A percentile compares a stretch with the other conserved stretches of the same genome.
Conservation (phyloP, 2,329 filamentous ascomycete genomes). For the Penicillium sp. region DNA sequence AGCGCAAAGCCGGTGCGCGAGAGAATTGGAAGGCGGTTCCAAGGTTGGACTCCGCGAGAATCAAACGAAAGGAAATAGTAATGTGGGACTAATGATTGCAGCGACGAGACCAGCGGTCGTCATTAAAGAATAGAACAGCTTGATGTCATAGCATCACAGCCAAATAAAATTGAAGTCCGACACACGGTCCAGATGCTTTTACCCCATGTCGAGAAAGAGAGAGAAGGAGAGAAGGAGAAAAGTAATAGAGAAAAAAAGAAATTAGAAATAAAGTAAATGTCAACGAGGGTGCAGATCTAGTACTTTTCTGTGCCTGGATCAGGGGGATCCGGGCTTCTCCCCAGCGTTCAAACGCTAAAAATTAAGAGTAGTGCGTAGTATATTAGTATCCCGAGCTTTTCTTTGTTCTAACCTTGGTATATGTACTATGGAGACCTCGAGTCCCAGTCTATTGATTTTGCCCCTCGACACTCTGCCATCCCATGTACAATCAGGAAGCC, state of each 20-base stretch:
- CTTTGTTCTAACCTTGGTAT: slow-evolving; percentile 2
- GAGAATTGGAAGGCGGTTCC: background rate
- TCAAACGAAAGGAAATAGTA: background rate
- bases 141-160: slow-evolving; percentile 19
- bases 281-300: slow-evolving; percentile 21
- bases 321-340: slow-evolving; percentile 25
- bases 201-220: slow-evolving; percentile 5
- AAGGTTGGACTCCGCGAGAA: background rate
- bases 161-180: slow-evolving; percentile 8
- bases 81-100: slow-evolving; percentile 12
- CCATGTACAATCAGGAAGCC: too few species aligned
- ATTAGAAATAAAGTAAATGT: slow-evolving; percentile 5
- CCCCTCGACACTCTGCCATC: too few species aligned
- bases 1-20: slow-evolving; percentile 3
- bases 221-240: slow-evolving; percentile 3
- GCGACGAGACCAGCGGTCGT: slow-evolving; percentile 17
- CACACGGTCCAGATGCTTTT: slow-evolving; percentile 12
- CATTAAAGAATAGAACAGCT: slow-evolving; percentile 10
- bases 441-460: background rate
- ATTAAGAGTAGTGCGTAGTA: slow-evolving; percentile 14
- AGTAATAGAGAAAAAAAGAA: slow-evolving; percentile 7
- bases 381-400: background rate
- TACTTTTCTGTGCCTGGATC: slow-evolving; percentile 20
- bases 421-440: background rate
- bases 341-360: slow-evolving; percentile 22